A percentile compares a stretch with the other conserved stretches of the same genome.
These are phyloP conservation scores for Hymenoscyphus fructigenus DNA, from an alignment of 2,329 filamentous ascomycete genomes.

Conservation along the genomic window DNA sequence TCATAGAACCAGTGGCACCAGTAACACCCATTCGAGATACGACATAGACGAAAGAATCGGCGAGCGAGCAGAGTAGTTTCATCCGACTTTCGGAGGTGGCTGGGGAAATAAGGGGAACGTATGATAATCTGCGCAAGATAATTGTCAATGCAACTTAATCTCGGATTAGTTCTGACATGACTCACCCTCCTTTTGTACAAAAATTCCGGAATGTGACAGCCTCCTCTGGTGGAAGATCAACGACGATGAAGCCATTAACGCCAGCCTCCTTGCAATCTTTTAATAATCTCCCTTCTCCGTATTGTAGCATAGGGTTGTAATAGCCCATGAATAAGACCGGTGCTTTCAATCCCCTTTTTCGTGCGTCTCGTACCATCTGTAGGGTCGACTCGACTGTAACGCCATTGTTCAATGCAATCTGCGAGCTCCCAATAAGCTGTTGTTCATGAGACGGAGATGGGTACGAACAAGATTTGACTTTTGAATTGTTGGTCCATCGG, in stretches of 20 bases:
- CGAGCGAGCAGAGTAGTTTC: conserved; percentile 93
- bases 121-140: conserved; percentile 65
- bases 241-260: conserved; percentile 95
- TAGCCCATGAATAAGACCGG: conserved; percentile 97
- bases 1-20: conserved; percentile 81
- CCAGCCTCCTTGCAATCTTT: conserved; percentile 80
- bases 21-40: conserved; percentile 97
- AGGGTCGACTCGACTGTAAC: conserved; percentile 80
- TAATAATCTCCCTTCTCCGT: conserved; percentile 88
- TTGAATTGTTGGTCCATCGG: conserved; percentile 96
- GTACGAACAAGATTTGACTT: conserved; percentile 76
- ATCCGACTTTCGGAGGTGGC: conserved; percentile 90
- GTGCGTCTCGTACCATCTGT: conserved; percentile 78
- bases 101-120: conserved; percentile 94
- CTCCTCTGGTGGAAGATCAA: conserved; percentile 94
- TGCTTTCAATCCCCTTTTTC: conserved; percentile 72
- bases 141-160: conserved; percentile 15
- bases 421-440: conserved; percentile 22
- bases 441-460: conserved; percentile 3
- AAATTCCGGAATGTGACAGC: conserved; percentile 86
- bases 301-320: conserved; percentile 93
- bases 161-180: conserved; percentile 16
- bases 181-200: conserved; percentile 73
- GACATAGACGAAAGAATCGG: conserved; percentile 98
- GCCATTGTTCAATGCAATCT: conserved; percentile 79